Evolutionary conservation across 2,329 filamentous ascomycete genomes (phyloP).

Genomic region (Colletotrichum graminicola): DNA sequence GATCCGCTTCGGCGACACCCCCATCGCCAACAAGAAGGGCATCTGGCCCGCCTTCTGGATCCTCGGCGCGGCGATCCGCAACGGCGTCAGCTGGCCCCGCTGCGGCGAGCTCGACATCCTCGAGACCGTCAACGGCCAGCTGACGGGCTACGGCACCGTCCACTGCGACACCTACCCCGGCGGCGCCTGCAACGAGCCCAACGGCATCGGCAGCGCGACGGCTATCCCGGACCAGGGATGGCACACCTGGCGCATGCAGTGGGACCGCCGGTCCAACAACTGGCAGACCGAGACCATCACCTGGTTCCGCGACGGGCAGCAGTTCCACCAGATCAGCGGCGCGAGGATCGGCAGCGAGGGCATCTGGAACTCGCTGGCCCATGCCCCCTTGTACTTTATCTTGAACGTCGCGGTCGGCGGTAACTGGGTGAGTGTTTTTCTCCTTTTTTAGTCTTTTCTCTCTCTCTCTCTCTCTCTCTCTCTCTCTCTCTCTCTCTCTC

Average conservation of each 20-base stretch:
- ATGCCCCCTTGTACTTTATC: slow-evolving; percentile 59
- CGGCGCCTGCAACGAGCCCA: slow-evolving; percentile 62
- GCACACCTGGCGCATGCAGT: slow-evolving; percentile 62
- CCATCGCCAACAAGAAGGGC: slow-evolving; percentile 57
- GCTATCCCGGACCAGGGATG: slow-evolving; percentile 58
- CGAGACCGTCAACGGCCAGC: slow-evolving; percentile 61
- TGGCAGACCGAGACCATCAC: slow-evolving; percentile 63
- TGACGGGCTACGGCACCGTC: slow-evolving; percentile 60
- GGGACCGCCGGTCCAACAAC: slow-evolving; percentile 57
- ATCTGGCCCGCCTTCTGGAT: slow-evolving; percentile 69
- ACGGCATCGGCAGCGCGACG: slow-evolving; percentile 53
- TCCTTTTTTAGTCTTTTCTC: too few species aligned
- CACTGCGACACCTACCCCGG: slow-evolving; percentile 61
- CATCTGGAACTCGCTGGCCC: slow-evolving; percentile 59
- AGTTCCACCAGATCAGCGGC: slow-evolving; percentile 60
- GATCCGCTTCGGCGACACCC: slow-evolving; percentile 58
- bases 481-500: too few species aligned
- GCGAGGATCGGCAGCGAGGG: slow-evolving; percentile 54
- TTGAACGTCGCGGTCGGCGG: slow-evolving; percentile 64
- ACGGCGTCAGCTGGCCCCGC: slow-evolving; percentile 60
- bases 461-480: too few species aligned
- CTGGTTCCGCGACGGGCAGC: slow-evolving; percentile 61
- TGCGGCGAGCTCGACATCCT: slow-evolving; percentile 66
- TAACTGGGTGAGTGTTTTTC: slow-evolving; percentile 52
- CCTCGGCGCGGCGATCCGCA: slow-evolving; percentile 60